Percentiles rank a stretch among this genome's conserved stretches.
phyloP scores from a whole-genome alignment of 1,284 basidiomycete species.

The Rhodotorula sp. region DNA sequence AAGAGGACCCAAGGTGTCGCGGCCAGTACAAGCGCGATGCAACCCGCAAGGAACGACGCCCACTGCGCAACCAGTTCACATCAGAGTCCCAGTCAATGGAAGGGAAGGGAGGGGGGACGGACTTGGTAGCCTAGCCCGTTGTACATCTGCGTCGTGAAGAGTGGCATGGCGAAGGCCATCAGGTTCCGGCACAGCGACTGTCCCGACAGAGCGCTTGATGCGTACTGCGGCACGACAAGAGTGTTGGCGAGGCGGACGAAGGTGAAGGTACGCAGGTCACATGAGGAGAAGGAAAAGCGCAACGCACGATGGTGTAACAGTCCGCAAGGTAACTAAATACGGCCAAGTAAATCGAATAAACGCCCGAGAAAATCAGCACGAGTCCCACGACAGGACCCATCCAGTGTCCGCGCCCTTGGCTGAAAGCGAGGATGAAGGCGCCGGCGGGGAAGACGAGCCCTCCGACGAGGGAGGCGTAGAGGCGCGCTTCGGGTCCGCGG shows the following conservation, averaged over 20 bases:
- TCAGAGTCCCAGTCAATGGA: not conserved
- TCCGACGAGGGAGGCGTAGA: constrained; percentile 65
- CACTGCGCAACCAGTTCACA: not conserved
- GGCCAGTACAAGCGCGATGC: constrained; percentile 19
- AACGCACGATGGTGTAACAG: constrained; percentile 42
- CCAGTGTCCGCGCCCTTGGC: constrained; percentile 35
- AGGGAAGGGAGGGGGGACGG: not conserved
- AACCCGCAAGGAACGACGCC: constrained; percentile 32
- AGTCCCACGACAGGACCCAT: constrained; percentile 45
- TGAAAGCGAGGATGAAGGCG: constrained; percentile 37
- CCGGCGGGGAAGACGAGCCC: constrained; percentile 53
- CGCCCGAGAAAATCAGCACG: constrained; percentile 25
- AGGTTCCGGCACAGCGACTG: constrained; percentile 38
- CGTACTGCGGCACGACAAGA: constrained; percentile 39
- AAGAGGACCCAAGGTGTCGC: constrained; percentile 27
- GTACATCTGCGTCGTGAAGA: constrained; percentile 37
- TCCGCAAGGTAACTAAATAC: constrained; percentile 38
- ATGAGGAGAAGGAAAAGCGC: not conserved
- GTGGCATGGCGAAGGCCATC: constrained; percentile 26
- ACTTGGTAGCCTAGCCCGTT: constrained; percentile 27
- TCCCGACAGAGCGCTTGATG: constrained; percentile 42
- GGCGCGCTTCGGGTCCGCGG: constrained; percentile 68
- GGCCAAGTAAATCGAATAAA: constrained; percentile 46
- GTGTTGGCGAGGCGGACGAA: too few relatives aligned
- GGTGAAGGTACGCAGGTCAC: too few relatives aligned